phyloP scores from a whole-genome alignment of 352 stramenopile species.

The Globisporangium abappressorium region DNA sequence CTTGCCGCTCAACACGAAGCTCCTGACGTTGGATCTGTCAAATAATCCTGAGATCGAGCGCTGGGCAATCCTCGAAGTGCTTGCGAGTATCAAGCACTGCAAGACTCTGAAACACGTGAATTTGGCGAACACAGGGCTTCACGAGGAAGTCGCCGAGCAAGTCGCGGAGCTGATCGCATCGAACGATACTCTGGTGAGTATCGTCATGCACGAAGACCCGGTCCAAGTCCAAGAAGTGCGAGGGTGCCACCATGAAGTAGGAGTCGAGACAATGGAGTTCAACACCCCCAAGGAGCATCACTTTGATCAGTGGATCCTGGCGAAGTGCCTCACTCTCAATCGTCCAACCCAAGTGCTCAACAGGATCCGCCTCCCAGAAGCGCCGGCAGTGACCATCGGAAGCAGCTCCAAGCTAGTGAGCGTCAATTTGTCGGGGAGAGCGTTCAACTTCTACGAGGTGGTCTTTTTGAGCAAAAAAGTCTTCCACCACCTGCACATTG shows the following conservation, averaged over 20 bases:
- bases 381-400: constrained; percentile 1
- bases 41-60: constrained; percentile 50
- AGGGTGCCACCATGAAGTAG: constrained; percentile 27
- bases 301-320: constrained; percentile 66
- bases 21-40: constrained; percentile 67
- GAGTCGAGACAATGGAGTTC: constrained; percentile 30
- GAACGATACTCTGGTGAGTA: constrained; percentile 58
- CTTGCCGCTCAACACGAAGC: constrained; percentile 44
- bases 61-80: constrained; percentile 47
- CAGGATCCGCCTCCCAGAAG: constrained; percentile 33
- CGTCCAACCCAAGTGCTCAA: constrained; percentile 62
- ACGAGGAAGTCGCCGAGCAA: constrained; percentile 52
- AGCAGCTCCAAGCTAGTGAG: constrained; percentile 29
- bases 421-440: constrained; percentile 49
- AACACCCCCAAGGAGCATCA: constrained; percentile 30
- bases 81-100: constrained; percentile 51
- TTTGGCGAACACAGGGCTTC: constrained; percentile 55
- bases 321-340: constrained; percentile 66
- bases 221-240: constrained; percentile 54
- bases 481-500: constrained; percentile 64
- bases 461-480: constrained; percentile 69
- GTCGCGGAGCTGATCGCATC: constrained; percentile 50
- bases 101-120: constrained; percentile 51
- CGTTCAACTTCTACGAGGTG: constrained; percentile 53
- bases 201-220: constrained; percentile 48